Conservation (phyloP, 1,139 yeast species). For the Taphrina flavorubra region DNA sequence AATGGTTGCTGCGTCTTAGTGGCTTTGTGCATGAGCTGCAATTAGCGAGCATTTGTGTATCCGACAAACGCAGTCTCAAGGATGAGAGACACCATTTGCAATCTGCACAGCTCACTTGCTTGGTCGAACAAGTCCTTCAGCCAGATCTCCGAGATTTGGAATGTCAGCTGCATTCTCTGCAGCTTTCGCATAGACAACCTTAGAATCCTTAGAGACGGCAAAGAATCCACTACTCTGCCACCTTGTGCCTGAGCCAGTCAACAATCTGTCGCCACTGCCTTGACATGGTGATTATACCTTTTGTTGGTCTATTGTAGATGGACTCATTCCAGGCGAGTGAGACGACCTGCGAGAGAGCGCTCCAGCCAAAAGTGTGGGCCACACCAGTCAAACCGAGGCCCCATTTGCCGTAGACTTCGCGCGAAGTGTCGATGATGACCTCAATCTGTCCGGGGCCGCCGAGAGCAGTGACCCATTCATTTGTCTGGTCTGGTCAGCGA, state of each 20-base stretch:
- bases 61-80: too few species aligned
- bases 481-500: constrained; percentile 12
- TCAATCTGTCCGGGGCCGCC: constrained; percentile 14
- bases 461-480: constrained; percentile 33
- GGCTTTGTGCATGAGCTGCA: too few species aligned
- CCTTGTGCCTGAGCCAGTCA: constrained; percentile 5
- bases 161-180: constrained; percentile 29
- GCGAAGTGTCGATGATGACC: constrained; percentile 17
- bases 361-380: constrained; percentile 25
- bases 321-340: constrained; percentile 28
- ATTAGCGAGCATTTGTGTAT: too few species aligned
- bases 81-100: background rate
- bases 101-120: background rate
- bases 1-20: too few species aligned
- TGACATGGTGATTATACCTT: constrained; percentile 4
- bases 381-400: constrained; percentile 27
- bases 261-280: too few species aligned
- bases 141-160: constrained; percentile 19
- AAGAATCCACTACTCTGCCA: constrained; percentile 37
- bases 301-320: constrained; percentile 33
- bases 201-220: constrained; percentile 8
- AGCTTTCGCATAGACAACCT: constrained; percentile 12
- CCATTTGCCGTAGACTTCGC: constrained; percentile 31
- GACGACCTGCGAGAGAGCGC: constrained; percentile 20
- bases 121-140: constrained; percentile 13